Conservation (phyloP, 495 filamentous ascomycete species). For the Cercophora sp. region DNA sequence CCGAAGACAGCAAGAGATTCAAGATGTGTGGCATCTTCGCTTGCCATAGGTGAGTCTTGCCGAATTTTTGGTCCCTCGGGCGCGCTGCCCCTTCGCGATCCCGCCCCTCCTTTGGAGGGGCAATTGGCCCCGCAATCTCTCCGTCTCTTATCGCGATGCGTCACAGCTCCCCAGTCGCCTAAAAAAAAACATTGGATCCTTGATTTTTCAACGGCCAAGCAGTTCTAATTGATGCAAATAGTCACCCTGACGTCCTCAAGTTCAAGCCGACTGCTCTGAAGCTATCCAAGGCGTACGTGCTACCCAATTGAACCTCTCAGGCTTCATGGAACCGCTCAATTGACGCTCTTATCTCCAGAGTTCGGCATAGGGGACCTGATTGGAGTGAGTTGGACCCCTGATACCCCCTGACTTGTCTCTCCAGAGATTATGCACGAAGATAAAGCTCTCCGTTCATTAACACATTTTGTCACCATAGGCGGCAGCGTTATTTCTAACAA, state of each 20-base stretch:
- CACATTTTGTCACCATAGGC: slow-evolving; percentile 46
- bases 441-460: slow-evolving; percentile 14
- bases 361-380: slow-evolving; percentile 95
- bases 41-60: slow-evolving; percentile 71
- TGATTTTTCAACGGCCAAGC: too few species aligned
- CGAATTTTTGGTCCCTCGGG: too few species aligned
- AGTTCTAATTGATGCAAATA: too few species aligned
- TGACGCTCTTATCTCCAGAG: slow-evolving; percentile 53
- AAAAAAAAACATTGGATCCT: too few species aligned
- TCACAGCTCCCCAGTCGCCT: neutral
- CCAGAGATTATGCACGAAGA: slow-evolving; percentile 18
- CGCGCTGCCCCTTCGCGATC: too few species aligned
- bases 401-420: slow-evolving; percentile 23
- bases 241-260: slow-evolving; percentile 90
- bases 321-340: slow-evolving; percentile 26
- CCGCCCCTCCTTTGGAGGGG: slow-evolving; percentile 5
- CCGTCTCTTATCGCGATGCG: slow-evolving; percentile 10
- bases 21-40: slow-evolving; percentile 86
- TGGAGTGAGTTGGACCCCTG: slow-evolving; percentile 71
- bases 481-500: slow-evolving; percentile 84
- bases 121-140: slow-evolving; percentile 8
- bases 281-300: slow-evolving; percentile 87
- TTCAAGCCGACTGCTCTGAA: slow-evolving; percentile 96
- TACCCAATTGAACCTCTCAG: slow-evolving; percentile 10
- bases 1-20: slow-evolving; percentile 15